Percentiles rank a stretch among this genome's conserved stretches.
phyloP scores from a whole-genome alignment of 2,329 filamentous ascomycete species.

The Phaeosphaeriaceae sp. region DNA sequence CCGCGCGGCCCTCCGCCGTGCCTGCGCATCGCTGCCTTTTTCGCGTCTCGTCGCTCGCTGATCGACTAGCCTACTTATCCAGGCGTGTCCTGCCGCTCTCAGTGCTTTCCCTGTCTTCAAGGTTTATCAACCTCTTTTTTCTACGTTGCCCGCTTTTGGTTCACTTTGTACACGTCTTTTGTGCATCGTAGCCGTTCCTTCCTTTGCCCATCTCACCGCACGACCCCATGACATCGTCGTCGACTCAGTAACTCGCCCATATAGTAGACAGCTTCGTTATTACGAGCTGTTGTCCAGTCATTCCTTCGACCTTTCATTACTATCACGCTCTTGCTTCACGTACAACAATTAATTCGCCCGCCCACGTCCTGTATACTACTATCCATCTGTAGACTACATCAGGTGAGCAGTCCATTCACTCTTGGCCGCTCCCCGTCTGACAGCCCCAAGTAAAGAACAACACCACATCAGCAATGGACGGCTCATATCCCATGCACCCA shows the following conservation, averaged over 20 bases:
- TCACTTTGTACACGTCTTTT: conserved; percentile 37
- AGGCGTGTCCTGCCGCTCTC: conserved; percentile 44
- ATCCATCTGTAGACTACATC: conserved; percentile 21
- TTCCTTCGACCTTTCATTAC: conserved; percentile 42
- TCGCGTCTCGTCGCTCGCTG: conserved; percentile 50
- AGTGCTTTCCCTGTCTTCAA: conserved; percentile 44
- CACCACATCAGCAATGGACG: conserved; percentile 65
- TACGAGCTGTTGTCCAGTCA: conserved; percentile 51
- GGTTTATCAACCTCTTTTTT: conserved; percentile 54
- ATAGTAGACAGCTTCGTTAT: conserved; percentile 51
- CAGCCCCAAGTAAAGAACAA: conserved; percentile 18
- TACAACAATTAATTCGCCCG: conserved; percentile 35
- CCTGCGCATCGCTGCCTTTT: conserved; percentile 54
- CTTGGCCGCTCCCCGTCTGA: background rate
- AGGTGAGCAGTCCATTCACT: conserved; percentile 21
- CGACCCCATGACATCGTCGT: conserved; percentile 41
- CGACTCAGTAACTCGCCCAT: conserved; percentile 34
- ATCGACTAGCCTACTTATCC: conserved; percentile 50
- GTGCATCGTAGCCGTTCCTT: conserved; percentile 49
- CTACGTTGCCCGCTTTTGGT: conserved; percentile 34
- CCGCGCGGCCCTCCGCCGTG: conserved; percentile 46
- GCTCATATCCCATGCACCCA: conserved; percentile 62
- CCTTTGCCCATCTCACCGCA: conserved; percentile 42
- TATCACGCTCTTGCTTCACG: conserved; percentile 27
- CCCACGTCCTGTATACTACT: conserved; percentile 12